phyloP scores from a whole-genome alignment of 805 yeast genomes.

The Suhomyces emberorum region DNA sequence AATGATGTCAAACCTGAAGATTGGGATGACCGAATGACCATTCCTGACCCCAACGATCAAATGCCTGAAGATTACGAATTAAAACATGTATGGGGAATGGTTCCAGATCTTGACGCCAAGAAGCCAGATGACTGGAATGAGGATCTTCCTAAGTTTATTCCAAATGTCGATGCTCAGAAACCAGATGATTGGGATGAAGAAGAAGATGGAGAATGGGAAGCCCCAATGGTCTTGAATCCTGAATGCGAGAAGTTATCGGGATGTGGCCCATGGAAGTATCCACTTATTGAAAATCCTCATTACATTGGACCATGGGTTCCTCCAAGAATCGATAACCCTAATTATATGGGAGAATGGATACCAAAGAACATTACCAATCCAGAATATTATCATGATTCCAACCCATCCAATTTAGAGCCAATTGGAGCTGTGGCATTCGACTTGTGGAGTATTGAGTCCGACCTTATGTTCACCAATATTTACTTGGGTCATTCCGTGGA shows the following conservation, averaged over 20 bases:
- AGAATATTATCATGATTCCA: constrained; percentile 53
- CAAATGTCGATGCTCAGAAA: constrained; percentile 62
- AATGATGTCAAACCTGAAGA: constrained; percentile 65
- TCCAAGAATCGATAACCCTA: constrained; percentile 68
- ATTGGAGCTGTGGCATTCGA: constrained; percentile 86
- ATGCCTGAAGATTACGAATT: constrained; percentile 90
- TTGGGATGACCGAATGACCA: constrained; percentile 72
- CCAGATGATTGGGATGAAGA: constrained; percentile 89
- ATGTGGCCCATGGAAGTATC: constrained; percentile 81
- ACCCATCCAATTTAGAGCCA: constrained; percentile 59
- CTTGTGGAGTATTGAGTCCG: constrained; percentile 79
- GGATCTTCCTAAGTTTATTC: constrained; percentile 50
- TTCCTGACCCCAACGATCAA: constrained; percentile 64
- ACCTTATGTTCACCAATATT: constrained; percentile 76
- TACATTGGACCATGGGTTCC: constrained; percentile 79
- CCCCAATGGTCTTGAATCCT: constrained; percentile 72
- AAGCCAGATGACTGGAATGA: constrained; percentile 85
- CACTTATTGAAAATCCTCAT: constrained; percentile 60
- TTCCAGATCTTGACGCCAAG: constrained; percentile 62
- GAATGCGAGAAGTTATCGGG: constrained; percentile 59
- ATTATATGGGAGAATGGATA: constrained; percentile 74
- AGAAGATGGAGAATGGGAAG: constrained; percentile 83
- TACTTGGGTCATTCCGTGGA: constrained; percentile 80
- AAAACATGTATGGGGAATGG: constrained; percentile 50
- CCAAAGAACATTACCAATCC: constrained; percentile 71